phyloP scores from a whole-genome alignment of 2,329 filamentous ascomycete genomes.

The Penicillium sp. region DNA sequence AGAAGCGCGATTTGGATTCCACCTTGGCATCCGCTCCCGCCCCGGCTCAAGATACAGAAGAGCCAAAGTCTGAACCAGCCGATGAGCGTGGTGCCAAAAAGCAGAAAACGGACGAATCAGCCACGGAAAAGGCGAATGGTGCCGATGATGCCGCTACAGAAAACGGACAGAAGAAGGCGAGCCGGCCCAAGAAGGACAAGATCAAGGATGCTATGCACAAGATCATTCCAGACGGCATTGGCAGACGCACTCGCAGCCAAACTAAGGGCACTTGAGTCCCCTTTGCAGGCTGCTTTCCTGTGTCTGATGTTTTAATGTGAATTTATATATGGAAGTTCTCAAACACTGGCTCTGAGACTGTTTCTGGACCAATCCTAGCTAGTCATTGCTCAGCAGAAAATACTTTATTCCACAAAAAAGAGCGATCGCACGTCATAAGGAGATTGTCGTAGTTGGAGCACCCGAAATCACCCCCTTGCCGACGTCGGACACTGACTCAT shows the following conservation, averaged over 20 bases:
- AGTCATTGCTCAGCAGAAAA: too few species aligned
- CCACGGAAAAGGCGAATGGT: slow-evolving; percentile 16
- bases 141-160: slow-evolving; percentile 8
- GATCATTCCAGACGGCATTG: slow-evolving; percentile 35
- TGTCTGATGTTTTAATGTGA: background rate
- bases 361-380: too few species aligned
- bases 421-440: background rate
- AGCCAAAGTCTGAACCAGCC: slow-evolving; percentile 13
- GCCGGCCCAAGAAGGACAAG: slow-evolving; percentile 35
- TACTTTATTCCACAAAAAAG: too few species aligned
- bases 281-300: background rate
- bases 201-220: slow-evolving; percentile 30
- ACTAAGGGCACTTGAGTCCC: slow-evolving; percentile 29
- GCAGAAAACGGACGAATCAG: slow-evolving; percentile 29
- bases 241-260: slow-evolving; percentile 43
- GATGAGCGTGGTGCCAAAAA: slow-evolving; percentile 37
- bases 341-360: background rate
- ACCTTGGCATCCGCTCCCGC: slow-evolving; percentile 2
- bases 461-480: slow-evolving; percentile 1
- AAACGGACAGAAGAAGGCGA: slow-evolving; percentile 34
- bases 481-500: slow-evolving; percentile 27
- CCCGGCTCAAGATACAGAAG: slow-evolving; percentile 6
- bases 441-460: too few species aligned
- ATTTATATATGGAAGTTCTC: background rate
- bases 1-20: slow-evolving; percentile 23